Percentiles rank a stretch among this genome's conserved stretches.
phyloP scores from a whole-genome alignment of 1,284 basidiomycete species.

The Fomitopsis palustris region DNA sequence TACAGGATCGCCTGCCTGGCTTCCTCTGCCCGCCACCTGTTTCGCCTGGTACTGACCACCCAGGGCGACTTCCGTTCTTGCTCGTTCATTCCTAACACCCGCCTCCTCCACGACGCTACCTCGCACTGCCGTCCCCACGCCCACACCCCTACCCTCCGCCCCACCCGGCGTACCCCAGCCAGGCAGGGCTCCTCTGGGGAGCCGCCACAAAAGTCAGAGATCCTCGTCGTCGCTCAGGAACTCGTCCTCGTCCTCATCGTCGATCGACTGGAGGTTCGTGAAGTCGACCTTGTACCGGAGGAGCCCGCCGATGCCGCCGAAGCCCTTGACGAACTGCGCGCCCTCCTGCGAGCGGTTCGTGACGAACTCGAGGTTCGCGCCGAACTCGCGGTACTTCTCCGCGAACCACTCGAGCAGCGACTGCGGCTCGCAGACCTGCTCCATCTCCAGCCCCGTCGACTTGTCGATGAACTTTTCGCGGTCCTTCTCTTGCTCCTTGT shows the following conservation, averaged over 20 bases:
- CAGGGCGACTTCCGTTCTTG: neutral
- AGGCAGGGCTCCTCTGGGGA: constrained; percentile 67
- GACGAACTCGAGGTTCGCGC: constrained; percentile 89
- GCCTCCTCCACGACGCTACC: neutral
- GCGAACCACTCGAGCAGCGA: constrained; percentile 96
- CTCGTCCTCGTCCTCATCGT: constrained; percentile 75
- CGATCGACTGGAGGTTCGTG: constrained; percentile 66
- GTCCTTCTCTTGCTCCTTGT: constrained; percentile 85
- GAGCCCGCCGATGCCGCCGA: constrained; percentile 96
- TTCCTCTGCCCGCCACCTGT: neutral
- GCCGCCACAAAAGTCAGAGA: constrained; percentile 82
- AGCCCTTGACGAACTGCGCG: constrained; percentile 97
- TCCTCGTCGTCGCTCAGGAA: constrained; percentile 80
- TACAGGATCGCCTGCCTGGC: neutral
- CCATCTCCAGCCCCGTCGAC: constrained; percentile 95
- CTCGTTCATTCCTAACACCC: neutral
- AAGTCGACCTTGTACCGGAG: constrained; percentile 97
- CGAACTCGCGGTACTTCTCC: constrained; percentile 98
- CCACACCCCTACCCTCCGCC: constrained; percentile 40
- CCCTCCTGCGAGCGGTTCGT: constrained; percentile 95
- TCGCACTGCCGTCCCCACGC: constrained; percentile 2
- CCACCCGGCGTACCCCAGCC: constrained; percentile 55
- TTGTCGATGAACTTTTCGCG: constrained; percentile 94
- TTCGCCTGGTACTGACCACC: neutral
- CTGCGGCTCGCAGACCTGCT: constrained; percentile 77